phyloP scores from a whole-genome alignment of 495 filamentous ascomycete species.

The Aspergillus ellipticus region DNA sequence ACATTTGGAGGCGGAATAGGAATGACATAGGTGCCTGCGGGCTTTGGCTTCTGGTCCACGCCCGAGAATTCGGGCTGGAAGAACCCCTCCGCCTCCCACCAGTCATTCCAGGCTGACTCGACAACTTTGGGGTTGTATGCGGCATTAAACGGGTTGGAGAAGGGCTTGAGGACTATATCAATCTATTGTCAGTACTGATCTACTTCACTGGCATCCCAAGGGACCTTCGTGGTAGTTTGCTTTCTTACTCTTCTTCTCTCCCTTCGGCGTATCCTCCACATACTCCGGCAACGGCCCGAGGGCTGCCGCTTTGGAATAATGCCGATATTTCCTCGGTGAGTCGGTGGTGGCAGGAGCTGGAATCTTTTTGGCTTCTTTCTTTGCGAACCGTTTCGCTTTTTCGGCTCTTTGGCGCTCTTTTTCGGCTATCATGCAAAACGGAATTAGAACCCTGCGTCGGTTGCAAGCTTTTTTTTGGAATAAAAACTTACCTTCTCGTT shows the following conservation, averaged over 20 bases:
- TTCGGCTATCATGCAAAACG: no score
- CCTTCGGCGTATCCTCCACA: constrained; percentile 28
- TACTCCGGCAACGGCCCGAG: no score
- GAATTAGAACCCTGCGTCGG: no score
- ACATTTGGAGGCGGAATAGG: constrained; percentile 77
- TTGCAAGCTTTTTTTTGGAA: no score
- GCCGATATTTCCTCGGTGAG: neutral
- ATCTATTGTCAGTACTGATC: no score
- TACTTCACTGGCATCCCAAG: no score
- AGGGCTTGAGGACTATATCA: no score
- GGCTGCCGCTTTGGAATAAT: no score
- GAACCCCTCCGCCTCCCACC: constrained; percentile 63
- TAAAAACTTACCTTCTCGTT: no score
- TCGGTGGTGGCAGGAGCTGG: constrained; percentile 36
- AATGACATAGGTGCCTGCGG: constrained; percentile 68
- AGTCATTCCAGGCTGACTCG: constrained; percentile 53
- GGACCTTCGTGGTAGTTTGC: constrained; percentile 34
- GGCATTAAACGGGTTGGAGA: constrained; percentile 20
- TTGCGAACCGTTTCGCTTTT: constrained; percentile 56
- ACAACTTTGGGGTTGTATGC: constrained; percentile 56
- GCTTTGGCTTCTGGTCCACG: constrained; percentile 60
- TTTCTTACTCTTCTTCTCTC: constrained; percentile 53
- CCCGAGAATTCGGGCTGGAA: constrained; percentile 66
- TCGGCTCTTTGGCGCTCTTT: constrained; percentile 57
- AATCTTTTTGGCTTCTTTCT: constrained; percentile 51